A percentile compares a stretch with the other conserved stretches of the same genome.
These are phyloP conservation scores for Panicum virgatum DNA, from an alignment of 202 grass and related monocot species.

Conservation along the genomic window DNA sequence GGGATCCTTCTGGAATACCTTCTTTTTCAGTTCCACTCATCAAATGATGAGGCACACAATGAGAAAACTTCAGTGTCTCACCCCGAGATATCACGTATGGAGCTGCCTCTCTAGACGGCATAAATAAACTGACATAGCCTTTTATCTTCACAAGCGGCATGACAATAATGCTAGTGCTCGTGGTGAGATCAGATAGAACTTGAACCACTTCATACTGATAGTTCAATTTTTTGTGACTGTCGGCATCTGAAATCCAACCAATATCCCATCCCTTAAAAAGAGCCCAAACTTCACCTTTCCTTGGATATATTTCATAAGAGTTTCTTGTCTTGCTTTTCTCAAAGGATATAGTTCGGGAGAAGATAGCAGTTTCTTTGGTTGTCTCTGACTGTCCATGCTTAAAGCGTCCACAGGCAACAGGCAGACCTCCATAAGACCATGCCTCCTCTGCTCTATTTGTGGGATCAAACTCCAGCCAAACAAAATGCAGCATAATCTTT, in stretches of 20 bases:
- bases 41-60: constrained; percentile 60
- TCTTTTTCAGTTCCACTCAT: constrained; percentile 67
- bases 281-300: constrained; percentile 83
- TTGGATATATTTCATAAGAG: constrained; percentile 75
- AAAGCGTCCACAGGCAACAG: constrained; percentile 74
- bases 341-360: constrained; percentile 62
- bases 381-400: constrained; percentile 44
- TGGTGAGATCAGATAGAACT: constrained; percentile 70
- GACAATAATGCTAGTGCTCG: constrained; percentile 58
- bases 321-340: constrained; percentile 47
- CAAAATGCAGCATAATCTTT: constrained; percentile 48
- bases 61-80: constrained; percentile 85
- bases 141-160: constrained; percentile 76
- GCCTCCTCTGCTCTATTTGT: constrained; percentile 38
- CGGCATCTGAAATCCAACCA: constrained; percentile 59
- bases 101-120: constrained; percentile 52
- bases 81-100: constrained; percentile 59
- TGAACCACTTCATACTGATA: constrained; percentile 80
- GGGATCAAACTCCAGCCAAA: constrained; percentile 76
- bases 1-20: constrained; percentile 67
- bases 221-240: constrained; percentile 14
- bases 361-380: constrained; percentile 55
- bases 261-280: constrained; percentile 81
- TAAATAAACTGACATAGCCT: constrained; percentile 84
- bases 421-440: constrained; percentile 60